A percentile compares a stretch with the other conserved stretches of the same genome.
Conservation (phyloP, 495 filamentous ascomycete genomes). For the Pyrenula massariospora region DNA sequence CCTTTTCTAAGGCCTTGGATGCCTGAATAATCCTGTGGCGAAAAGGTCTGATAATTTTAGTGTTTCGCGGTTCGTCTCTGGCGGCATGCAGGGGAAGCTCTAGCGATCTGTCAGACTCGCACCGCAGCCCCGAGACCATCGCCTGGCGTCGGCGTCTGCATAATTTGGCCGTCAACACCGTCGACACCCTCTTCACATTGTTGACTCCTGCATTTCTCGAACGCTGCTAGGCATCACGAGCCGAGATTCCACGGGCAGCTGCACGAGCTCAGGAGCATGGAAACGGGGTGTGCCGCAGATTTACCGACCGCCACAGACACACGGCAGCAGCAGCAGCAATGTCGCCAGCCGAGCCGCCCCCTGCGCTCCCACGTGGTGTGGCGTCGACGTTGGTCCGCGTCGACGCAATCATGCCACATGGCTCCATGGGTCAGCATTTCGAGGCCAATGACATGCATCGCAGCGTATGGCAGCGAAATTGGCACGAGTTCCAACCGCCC, state of each 20-base stretch:
- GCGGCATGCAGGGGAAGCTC: no score
- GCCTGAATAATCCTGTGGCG: no score
- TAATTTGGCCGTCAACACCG: no score
- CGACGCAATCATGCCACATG: neutral
- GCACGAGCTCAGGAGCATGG: neutral
- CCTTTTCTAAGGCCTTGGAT: no score
- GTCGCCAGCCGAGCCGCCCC: neutral
- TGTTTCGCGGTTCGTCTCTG: no score
- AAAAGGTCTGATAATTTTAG: no score
- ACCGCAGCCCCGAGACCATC: no score
- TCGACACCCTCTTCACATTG: no score
- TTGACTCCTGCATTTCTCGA: neutral
- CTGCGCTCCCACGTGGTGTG: neutral
- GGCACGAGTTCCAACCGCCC: neutral
- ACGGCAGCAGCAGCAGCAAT: neutral
- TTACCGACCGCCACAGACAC: neutral
- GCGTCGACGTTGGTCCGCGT: neutral
- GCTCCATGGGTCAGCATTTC: neutral
- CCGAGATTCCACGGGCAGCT: neutral
- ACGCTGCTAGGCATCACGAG: neutral
- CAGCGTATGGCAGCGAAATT: neutral
- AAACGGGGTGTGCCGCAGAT: neutral
- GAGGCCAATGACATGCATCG: neutral
- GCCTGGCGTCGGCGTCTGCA: no score
- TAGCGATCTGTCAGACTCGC: no score